Evolutionary conservation across 768 basidiomycete genomes (phyloP), one percentile per base, ranked within the genome.

Genomic region (Podaxis sp.): DNA sequence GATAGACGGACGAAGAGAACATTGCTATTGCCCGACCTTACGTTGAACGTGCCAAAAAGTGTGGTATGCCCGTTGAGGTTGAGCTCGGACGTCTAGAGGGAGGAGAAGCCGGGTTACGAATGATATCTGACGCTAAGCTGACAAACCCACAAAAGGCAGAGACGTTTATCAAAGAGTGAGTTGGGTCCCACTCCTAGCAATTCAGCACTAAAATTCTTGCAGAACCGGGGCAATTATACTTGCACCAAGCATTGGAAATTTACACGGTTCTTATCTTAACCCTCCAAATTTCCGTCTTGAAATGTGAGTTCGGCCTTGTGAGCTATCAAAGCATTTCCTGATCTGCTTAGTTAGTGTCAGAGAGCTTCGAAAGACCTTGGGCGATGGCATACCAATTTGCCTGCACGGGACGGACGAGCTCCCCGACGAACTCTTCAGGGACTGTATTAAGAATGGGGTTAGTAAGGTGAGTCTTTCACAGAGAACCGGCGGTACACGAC

Each of bases 221-320:
- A 79, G 80, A 35, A 78, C 77, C 10, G 77, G 79, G 14, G 78
- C 79, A 4, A 69, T 72, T 44, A 76, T 81, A 42, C 70, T 80
- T 25, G 79, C 79, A 10, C 79, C 80, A 2, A 79, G 78, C 58
- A 80, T 80, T 51, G 79, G 80, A 2, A 81, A 81, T 56, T 66
- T 80, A 3, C 80, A 80, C 56, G 79, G 79, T 10, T 73, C 72
- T 23, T 81, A 80, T 59, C 62, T 79, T 58, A 76, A 74, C 40
- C 76, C 78, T 16, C 79, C 79, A 5, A 76, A 79, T 63, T 79
- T 80, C 65, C 72, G 73, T 10, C 76, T 77, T 55, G 72, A 77
- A 32, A 81, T 80, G 79, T 77, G 40, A 7, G 72, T 65, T 6
- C 52, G n/a, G 14, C 14, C 4, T 32, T 9, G 32, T 9, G 14